Evolutionary conservation across 129 eudicot genomes (phyloP), one percentile per base, ranked within the genome.

Genomic region (Lonicera japonica): DNA sequence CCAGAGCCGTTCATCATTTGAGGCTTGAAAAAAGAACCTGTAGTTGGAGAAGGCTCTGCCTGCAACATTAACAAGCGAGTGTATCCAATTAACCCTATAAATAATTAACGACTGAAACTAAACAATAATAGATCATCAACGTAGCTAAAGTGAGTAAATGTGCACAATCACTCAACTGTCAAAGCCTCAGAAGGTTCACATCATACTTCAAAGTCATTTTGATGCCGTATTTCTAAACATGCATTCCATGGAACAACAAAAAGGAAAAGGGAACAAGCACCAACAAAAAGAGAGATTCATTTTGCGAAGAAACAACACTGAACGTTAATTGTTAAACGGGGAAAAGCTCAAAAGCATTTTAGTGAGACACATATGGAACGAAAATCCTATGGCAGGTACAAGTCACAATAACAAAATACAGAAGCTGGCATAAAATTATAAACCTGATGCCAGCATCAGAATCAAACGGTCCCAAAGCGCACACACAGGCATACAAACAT

Each of bases 1-100:
- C 77, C 73, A 68, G 94, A 78, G 53, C 80, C 76, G 54, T 87
- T 88, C 95, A 92, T 82, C 70, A 73, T 61, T 12, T 85, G 75
- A 60, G 84, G 74, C 71, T 84, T 84, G 80, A 85, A 87, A 77
- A 92, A 75, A 54, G 96, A 84, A 75, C 96, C 98, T 1, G 98
- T 92, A 51, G 98, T 92, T 43, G 98, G 98, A 58, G 96, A 92
- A 68, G 98, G 95, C 69, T 92, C 98, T 11, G 90, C 98, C 98
- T 92, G 82, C 74, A 80, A 73, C 64, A 70, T 72, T 29, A 54
- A 54, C 21, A 73, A 65, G 57, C 48, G 67, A 67, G 15, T 55
- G 15, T 48, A 65, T 55, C 71, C 60, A 70, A 24, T 56, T 23
- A 17, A 18, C 8, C 12, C 14, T 34, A 21, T 50, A 70, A 62